phyloP scores from a whole-genome alignment of 306 rosid genomes.

The Prinsepia uniflora region DNA sequence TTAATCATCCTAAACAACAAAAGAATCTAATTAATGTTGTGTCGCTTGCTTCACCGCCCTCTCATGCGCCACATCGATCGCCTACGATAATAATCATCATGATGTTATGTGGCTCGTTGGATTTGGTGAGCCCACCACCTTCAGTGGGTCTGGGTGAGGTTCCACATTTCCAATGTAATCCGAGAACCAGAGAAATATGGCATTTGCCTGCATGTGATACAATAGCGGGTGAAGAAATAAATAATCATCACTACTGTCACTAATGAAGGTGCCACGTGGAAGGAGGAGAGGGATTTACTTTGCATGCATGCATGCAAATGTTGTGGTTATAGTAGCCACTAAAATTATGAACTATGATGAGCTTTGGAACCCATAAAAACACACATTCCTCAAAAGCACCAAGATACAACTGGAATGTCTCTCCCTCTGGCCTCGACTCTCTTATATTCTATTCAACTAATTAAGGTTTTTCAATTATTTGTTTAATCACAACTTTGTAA shows the following conservation, averaged over 20 bases:
- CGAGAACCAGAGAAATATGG: conserved; percentile 18
- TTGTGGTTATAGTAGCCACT: background rate
- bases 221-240: conserved; percentile 12
- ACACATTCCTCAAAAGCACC: conserved; percentile 90
- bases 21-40: conserved; percentile 19
- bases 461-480: conserved; percentile 3
- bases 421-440: conserved; percentile 43
- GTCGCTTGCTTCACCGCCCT: conserved; percentile 29
- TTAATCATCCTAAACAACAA: conserved; percentile 29
- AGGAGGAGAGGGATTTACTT: conserved; percentile 31
- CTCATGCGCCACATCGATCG: conserved; percentile 20
- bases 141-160: background rate
- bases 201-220: conserved; percentile 19
- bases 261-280: conserved; percentile 69
- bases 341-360: conserved; percentile 24
- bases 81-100: conserved; percentile 34
- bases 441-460: background rate
- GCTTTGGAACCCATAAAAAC: conserved; percentile 43
- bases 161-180: conserved; percentile 55
- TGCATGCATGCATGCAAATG: conserved; percentile 72
- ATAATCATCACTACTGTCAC: conserved; percentile 13
- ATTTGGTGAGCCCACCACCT: conserved; percentile 65
- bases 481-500: background rate
- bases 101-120: conserved; percentile 68
- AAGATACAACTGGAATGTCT: conserved; percentile 93